Evolutionary conservation across 2,329 filamentous ascomycete species (phyloP), one percentile per base, ranked within the genome.

Genomic region (Elsinoe ampelina): DNA sequence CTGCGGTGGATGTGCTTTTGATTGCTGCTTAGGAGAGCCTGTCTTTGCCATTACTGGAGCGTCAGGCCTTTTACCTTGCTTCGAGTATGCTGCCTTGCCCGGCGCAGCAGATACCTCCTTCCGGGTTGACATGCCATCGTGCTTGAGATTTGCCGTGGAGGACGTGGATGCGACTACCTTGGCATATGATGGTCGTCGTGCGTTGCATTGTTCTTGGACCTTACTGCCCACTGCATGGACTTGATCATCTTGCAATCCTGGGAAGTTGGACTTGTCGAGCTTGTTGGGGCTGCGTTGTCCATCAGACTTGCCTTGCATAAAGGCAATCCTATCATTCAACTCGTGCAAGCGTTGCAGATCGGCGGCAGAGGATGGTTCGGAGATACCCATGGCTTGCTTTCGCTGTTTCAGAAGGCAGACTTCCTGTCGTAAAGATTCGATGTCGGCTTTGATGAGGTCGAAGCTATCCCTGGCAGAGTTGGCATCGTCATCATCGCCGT

Each of bases 401-500:
- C 48, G 6, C 6, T 39, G 32, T 8, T 47, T 45, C 19, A 63
- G 55, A 36, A 32, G 58, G 32, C 52, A 12, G 2, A 65, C 57
- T 17, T 63, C 58, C 11, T 57, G 54, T 34, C 63, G 64, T 57
- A 65, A 51, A 12, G 39, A 36, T 39, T 64, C 61, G 35, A 65
- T 58, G 34, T 63, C 63, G 11, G 60, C 59, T 36, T 63, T 60
- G 45, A 65, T 59, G 19, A 47, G 34, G 20, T 63, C 63, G 55
- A 60, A 62, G 30, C 62, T 58, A 36, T 51, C 58, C 12, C 34
- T 35, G 12, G 57, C 48, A 3, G 41, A 38, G 5, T 58, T 54
- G 19, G 55, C 51, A 6, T 55, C 51, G 35, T 35, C 19, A 13
- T 51, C 39, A 43, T 52, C 43, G 34, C 39, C 50, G 19, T 30